Evolutionary conservation across 495 filamentous ascomycete genomes (phyloP).

Genomic region (Penicillium waksmanii): DNA sequence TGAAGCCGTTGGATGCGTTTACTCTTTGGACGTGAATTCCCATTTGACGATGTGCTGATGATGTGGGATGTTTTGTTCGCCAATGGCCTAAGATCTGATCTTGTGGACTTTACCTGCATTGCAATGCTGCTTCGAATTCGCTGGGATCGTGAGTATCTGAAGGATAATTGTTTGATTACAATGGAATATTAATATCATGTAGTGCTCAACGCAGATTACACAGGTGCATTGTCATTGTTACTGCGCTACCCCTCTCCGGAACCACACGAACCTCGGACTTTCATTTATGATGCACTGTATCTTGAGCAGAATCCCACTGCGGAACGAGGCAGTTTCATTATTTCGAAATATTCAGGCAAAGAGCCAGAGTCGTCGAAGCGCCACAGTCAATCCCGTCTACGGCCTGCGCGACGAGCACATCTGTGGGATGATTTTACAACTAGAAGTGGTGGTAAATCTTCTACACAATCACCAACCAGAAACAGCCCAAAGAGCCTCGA

Average conservation of each 20-base stretch:
- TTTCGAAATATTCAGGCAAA: slow-evolving; percentile 80
- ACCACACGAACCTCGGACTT: slow-evolving; percentile 69
- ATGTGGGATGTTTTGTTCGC: slow-evolving; percentile 95
- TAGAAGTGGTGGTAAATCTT: slow-evolving; percentile 35
- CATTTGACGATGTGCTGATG: slow-evolving; percentile 77
- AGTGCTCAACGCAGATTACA: slow-evolving; percentile 89
- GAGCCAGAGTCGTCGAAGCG: slow-evolving; percentile 49
- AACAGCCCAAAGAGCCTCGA: slow-evolving; percentile 71
- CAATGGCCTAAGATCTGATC: slow-evolving; percentile 76
- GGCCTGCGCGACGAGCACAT: slow-evolving; percentile 33
- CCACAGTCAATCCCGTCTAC: slow-evolving; percentile 35
- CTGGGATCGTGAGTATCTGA: slow-evolving; percentile 73
- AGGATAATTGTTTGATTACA: background rate
- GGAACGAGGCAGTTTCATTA: slow-evolving; percentile 71
- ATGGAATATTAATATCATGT: slow-evolving; percentile 27
- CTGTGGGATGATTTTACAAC: slow-evolving; percentile 40
- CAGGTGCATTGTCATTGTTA: slow-evolving; percentile 75
- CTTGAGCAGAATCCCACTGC: slow-evolving; percentile 74
- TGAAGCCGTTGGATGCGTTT: slow-evolving; percentile 90
- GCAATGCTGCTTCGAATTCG: slow-evolving; percentile 92
- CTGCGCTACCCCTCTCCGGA: slow-evolving; percentile 74
- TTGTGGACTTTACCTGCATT: slow-evolving; percentile 87
- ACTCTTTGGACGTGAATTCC: slow-evolving; percentile 90
- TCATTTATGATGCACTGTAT: slow-evolving; percentile 88
- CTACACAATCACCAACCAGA: slow-evolving; percentile 55